Evolutionary conservation across 176 grass and related monocot species (phyloP).

Genomic region (Avena eriantha): DNA sequence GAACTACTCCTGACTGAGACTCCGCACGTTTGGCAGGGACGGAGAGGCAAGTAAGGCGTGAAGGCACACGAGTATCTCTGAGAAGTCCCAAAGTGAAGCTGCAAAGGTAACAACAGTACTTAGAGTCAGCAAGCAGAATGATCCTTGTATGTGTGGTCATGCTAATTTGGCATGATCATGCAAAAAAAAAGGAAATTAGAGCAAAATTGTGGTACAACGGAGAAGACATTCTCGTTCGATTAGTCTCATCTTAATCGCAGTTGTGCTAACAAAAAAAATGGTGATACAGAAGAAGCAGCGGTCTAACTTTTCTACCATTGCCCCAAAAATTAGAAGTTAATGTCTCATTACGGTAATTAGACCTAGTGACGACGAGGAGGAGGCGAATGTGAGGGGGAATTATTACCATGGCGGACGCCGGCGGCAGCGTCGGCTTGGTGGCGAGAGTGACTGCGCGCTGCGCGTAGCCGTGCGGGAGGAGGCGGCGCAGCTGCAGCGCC

Average conservation of each 20-base stretch:
- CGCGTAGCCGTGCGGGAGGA: conserved; percentile 58
- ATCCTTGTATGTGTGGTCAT: background rate
- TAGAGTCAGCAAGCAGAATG: background rate
- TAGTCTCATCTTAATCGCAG: background rate
- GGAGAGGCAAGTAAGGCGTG: conserved; percentile 41
- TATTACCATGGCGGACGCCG: conserved; percentile 54
- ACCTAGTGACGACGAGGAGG: background rate
- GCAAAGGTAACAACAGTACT: conserved; percentile 38
- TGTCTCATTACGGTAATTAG: background rate
- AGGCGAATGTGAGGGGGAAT: background rate
- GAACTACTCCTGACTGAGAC: conserved; percentile 51
- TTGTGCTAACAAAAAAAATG: background rate
- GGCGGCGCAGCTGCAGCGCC: conserved; percentile 77
- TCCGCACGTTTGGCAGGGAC: conserved; percentile 39
- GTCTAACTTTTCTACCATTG: background rate
- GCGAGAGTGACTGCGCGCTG: conserved; percentile 45
- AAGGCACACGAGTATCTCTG: conserved; percentile 53
- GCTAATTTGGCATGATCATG: background rate
- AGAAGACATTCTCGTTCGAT: background rate
- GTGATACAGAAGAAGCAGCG: background rate
- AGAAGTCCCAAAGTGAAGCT: conserved; percentile 63
- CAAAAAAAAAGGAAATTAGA: background rate
- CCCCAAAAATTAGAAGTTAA: background rate
- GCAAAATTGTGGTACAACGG: background rate
- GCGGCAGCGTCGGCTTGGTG: conserved; percentile 27